Base-by-base conservation (phyloP, 306 rosid genomes). In the Inga laurina region DNA sequence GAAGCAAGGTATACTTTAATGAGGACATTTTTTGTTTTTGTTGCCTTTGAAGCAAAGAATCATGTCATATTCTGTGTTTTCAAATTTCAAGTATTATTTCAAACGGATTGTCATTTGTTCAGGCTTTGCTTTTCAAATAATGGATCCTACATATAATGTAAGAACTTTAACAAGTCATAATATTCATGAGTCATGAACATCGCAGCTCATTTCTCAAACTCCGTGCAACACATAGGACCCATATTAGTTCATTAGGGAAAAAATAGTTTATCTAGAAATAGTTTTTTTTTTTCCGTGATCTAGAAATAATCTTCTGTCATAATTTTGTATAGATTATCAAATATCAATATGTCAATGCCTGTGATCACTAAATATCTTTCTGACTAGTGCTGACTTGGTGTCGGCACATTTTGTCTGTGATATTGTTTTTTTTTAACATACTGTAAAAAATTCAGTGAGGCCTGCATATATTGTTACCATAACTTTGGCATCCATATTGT, bases 1-100 rank as follows among this genome's bases (percentile, higher is more conserved):
- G 93, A 86, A 85, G 96, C 89, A 93, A 91, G 97, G 97, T 93
- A 84, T 75, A 22, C 43, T 81, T 74, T 22, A 51, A 83, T 75
- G 24, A 62, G 77, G 84, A 79, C 21, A 8, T 67, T 24, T 62
- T 34, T 43, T 48, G 71, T 75, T 76, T 80, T 48, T 44, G 24
- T 61, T 84, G 72, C 57, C 51, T 61, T 72, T 78, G 62, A 76
- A 74, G 24, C 45, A 24, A 7, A 71, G 46, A 39, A n/a, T 35
- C 68, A 69, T 52, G 73, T 43, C 71, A 39, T 75, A 24, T 30
- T 13, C 39, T 18, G 7, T 51, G 14, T 75, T 62, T 37, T 34
- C 52, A 49, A 65, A 11, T 62, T 37, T 34, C 52, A 49, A 65
- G 18, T 62, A 75, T 82, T 75, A 34, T 75, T 49, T 51, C 69